Evolutionary conservation across 371 early-diverging fungal species (phyloP).

Genomic region (Phascolomyces articulosus): DNA sequence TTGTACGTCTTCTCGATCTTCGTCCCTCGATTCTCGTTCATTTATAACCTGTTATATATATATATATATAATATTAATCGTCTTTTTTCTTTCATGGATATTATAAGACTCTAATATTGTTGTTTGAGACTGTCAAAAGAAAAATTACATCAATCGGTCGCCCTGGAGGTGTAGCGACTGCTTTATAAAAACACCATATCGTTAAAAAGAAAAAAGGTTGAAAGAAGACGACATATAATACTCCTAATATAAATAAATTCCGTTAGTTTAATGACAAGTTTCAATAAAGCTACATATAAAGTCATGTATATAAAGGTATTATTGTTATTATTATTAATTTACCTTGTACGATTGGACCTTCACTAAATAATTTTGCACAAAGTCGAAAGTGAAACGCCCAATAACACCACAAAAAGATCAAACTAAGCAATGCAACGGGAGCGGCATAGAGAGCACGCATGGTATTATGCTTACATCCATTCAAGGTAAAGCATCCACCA

Average conservation of each 20-base stretch:
- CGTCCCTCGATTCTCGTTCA: not conserved
- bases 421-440: constrained; percentile 32
- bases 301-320: too few relatives aligned
- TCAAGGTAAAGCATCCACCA: constrained; percentile 4
- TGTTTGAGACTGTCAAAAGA: too few relatives aligned
- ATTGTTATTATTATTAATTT: not conserved
- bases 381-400: constrained; percentile 41
- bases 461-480: constrained; percentile 14
- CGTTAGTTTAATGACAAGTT: not conserved
- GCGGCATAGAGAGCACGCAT: constrained; percentile 39
- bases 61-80: too few relatives aligned
- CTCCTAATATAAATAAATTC: constrained; percentile 10
- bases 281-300: too few relatives aligned
- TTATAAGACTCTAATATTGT: too few relatives aligned
- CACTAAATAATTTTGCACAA: constrained; percentile 22
- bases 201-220: constrained; percentile 39
- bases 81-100: too few relatives aligned
- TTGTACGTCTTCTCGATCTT: constrained; percentile 16
- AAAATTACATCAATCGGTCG: constrained; percentile 6
- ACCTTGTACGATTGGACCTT: constrained; percentile 43
- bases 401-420: constrained; percentile 44
- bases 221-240: constrained; percentile 36
- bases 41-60: not conserved
- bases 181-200: constrained; percentile 47
- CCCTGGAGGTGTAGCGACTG: constrained; percentile 45